These are phyloP conservation scores for Cercospora canescens DNA, from an alignment of 2,329 filamentous ascomycete species.

Conservation along the genomic window DNA sequence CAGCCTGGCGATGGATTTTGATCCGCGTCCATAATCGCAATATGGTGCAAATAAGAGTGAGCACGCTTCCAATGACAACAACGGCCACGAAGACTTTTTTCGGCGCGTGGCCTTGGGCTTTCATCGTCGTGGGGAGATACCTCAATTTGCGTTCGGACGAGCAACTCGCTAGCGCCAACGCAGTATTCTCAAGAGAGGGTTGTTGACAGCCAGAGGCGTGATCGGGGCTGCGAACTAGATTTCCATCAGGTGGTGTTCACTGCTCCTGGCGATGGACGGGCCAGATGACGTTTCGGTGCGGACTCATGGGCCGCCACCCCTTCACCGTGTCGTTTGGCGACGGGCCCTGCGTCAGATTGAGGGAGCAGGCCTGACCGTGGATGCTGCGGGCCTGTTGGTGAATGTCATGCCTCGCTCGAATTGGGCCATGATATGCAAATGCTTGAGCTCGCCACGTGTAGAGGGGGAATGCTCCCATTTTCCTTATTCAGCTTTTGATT, in stretches of 20 bases:
- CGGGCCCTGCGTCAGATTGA: neutral
- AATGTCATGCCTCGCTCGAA: neutral
- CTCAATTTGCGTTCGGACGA: neutral
- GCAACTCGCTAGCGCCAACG: neutral
- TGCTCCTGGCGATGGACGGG: neutral
- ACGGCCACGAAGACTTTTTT: neutral
- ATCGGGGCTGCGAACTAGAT: neutral
- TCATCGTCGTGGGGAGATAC: neutral
- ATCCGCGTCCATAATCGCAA: slow-evolving; percentile 3
- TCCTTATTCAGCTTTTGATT: no score
- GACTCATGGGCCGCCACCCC: neutral
- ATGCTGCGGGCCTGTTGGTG: neutral
- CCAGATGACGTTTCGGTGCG: neutral
- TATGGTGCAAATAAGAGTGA: slow-evolving; percentile 1
- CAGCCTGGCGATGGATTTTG: slow-evolving; percentile 1
- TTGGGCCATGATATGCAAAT: neutral
- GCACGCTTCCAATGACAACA: neutral
- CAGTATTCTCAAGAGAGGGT: neutral
- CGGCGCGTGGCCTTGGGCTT: neutral
- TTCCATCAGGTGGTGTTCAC: neutral
- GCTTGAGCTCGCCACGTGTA: neutral
- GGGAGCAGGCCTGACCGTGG: neutral
- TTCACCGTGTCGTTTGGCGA: neutral
- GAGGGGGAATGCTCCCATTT: no score
- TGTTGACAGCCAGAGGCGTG: neutral